Evolutionary conservation across 768 basidiomycete species (phyloP), one percentile per base, ranked within the genome.

Genomic region (Termitomyces sp.): DNA sequence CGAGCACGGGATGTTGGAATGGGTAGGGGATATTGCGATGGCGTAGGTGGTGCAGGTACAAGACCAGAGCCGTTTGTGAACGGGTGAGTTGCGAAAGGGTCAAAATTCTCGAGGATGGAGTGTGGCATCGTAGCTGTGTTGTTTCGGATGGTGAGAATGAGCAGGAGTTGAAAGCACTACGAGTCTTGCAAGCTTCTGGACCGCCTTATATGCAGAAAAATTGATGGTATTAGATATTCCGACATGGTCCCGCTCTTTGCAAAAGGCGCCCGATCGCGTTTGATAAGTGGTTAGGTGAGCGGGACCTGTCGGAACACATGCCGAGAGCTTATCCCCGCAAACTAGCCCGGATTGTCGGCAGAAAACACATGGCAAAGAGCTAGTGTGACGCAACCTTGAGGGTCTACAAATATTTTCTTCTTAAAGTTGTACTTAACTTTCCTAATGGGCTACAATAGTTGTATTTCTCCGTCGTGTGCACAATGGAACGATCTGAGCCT

Each of bases 71-170:
- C 70, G 55, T 77, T 77, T 36, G 81, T 84, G 75, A 85, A 86
- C 10, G 83, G 81, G 66, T 86, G 82, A 20, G 74, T 76, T 22
- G 78, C 80, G 64, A 81, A 80, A 41, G 83, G 83, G 72, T 86
- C 74, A 64, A 86, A 85, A 24, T 80, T 79, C 22, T 72, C 69
- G 63, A 75, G 72, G 10, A 72, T 58, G 50, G 72, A 72, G 37
- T 65, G 69, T 1, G 71, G 37, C 74, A 74, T 77, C 51, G 47
- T 51, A 51, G 29, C n/a, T 26, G 45, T 37, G 33, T 31, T 10
- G 18, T 29, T 2, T 3, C 16, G 26, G n/a, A 26, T 16, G 36
- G 55, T 55, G 59, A 54, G 51, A 46, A 45, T 57, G 54, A 26
- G 47, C 55, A 50, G 37, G 48, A 46, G 24, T 41, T 59, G 56